Base-by-base conservation (phyloP, 1,284 basidiomycete genomes). In the Ustilago shanxiensis region DNA sequence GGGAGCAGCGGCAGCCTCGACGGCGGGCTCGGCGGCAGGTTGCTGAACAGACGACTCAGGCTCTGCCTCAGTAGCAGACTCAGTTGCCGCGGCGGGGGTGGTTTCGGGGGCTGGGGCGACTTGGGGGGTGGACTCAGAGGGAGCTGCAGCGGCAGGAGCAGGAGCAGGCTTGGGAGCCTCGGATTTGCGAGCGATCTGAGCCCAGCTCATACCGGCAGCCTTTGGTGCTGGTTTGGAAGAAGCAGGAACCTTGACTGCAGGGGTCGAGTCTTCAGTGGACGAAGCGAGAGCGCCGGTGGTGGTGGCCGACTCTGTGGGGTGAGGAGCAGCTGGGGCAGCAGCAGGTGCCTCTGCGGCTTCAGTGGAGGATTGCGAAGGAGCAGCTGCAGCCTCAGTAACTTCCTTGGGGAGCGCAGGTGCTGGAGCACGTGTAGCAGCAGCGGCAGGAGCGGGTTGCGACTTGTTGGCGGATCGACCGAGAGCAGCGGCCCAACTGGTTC, bases 141-240 rank as follows among this genome's bases (percentile, higher is more conserved):
- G 20, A 39, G 69, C 54, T n/a, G 61, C 55, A 41, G 44, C 52
- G 49, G 56, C 58, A 14, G 64, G 39, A 26, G 60, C 57, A 56
- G 70, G 56, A 29, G 53, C 66, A 39, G 72, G 71, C 72, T 81
- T 80, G 58, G 80, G 77, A 28, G 79, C 67, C 65, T 83, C 81
- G 26, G 70, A 78, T 67, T 79, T 70, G 59, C 82, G 80, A 45
- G 84, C 84, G 35, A 85, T 81, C 67, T 85, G 84, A 58, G 84
- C 84, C 84, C 84, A 85, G 79, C 81, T 85, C 83, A 80, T 80
- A 51, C 67, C 68, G 44, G 62, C 57, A 47, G 70, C 45, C 60
- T 66, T 72, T 59, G 71, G 56, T 22, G 68, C 56, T 24, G 65
- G 31, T 35, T 74, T 67, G 37, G 79, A 55, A 47, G 79, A 57